These are phyloP conservation scores for Magnolia changhungtana DNA, from an alignment of 164 flowering plant genomes.

Conservation along the genomic window DNA sequence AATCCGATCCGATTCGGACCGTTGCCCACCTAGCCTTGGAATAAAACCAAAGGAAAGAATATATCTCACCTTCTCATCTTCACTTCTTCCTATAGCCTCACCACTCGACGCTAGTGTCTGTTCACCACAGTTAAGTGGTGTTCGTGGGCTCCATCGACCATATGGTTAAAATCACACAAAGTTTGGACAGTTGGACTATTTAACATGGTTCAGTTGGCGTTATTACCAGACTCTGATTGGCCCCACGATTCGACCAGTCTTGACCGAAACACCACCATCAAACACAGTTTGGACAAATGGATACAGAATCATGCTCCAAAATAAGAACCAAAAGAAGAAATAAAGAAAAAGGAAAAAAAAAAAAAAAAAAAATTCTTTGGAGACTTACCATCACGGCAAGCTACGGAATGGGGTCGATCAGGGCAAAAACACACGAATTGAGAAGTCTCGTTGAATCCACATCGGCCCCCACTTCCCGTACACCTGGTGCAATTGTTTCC, in stretches of 20 bases:
- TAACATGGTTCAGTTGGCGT: neutral
- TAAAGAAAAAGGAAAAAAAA: neutral
- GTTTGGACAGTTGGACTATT: too few species aligned
- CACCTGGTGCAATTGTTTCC: conserved; percentile 43
- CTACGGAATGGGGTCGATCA: neutral
- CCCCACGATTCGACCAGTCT: neutral
- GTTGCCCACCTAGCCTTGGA: too few species aligned
- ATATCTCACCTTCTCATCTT: too few species aligned
- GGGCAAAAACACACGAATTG: neutral
- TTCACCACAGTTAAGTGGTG: too few species aligned
- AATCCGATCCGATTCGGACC: too few species aligned
- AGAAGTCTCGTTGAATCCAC: conserved; percentile 35
- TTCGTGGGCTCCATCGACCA: too few species aligned
- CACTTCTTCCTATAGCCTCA: too few species aligned
- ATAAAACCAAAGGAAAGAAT: too few species aligned
- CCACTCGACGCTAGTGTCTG: too few species aligned
- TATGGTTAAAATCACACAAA: too few species aligned
- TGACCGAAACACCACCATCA: neutral
- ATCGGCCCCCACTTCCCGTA: conserved; percentile 30
- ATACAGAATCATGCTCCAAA: neutral
- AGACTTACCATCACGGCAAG: neutral
- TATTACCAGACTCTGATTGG: neutral
- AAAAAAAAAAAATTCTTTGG: neutral
- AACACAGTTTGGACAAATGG: neutral
- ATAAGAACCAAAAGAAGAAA: neutral